phyloP scores from a whole-genome alignment of 345 rosid species.

The Lumnitzera racemosa region DNA sequence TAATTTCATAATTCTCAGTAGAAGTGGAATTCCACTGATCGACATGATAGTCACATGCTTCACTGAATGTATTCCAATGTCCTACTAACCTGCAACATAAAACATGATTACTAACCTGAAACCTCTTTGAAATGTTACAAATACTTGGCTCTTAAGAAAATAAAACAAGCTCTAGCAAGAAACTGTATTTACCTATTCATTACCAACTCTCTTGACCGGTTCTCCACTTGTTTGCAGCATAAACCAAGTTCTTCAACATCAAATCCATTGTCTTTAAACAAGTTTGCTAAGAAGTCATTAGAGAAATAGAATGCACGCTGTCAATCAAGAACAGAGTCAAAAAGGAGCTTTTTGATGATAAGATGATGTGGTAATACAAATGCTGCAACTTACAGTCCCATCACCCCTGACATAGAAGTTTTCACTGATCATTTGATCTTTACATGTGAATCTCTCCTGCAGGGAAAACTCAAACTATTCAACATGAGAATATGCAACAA shows the following conservation, averaged over 20 bases:
- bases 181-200: slow-evolving; percentile 56
- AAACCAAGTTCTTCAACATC: slow-evolving; percentile 63
- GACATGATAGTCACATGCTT: too few relatives aligned
- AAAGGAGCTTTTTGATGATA: not conserved
- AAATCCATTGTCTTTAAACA: slow-evolving; percentile 66
- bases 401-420: slow-evolving; percentile 91
- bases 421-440: slow-evolving; percentile 82
- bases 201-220: slow-evolving; percentile 72
- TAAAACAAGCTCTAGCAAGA: not conserved
- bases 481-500: slow-evolving; percentile 4
- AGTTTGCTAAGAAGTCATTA: slow-evolving; percentile 56
- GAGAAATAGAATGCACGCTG: slow-evolving; percentile 95
- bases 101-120: too few relatives aligned
- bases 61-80: too few relatives aligned
- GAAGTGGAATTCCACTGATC: too few relatives aligned
- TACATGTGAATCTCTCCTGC: slow-evolving; percentile 81
- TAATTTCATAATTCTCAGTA: too few relatives aligned
- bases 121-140: too few relatives aligned
- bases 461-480: slow-evolving; percentile 5
- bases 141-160: too few relatives aligned
- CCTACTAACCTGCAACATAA: too few relatives aligned
- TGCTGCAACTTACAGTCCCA: slow-evolving; percentile 73
- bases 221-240: slow-evolving; percentile 92
- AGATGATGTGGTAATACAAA: slow-evolving; percentile 3
- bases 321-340: slow-evolving; percentile 9